These are phyloP conservation scores for Xylaria sp. DNA, from an alignment of 2,329 filamentous ascomycete genomes.

Conservation along the genomic window DNA sequence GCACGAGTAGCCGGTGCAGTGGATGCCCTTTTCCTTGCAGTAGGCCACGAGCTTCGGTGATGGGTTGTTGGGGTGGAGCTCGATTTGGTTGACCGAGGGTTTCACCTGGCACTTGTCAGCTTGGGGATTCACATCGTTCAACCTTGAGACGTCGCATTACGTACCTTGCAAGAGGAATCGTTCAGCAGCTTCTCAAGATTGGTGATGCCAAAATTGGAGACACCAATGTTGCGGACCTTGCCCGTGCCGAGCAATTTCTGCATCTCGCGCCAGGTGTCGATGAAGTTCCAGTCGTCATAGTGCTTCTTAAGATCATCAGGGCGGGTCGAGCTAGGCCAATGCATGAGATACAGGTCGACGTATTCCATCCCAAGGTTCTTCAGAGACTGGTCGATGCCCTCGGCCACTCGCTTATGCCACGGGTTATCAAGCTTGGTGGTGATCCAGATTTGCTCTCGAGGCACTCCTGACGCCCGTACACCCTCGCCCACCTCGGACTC, in stretches of 20 bases:
- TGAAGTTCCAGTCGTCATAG: constrained; percentile 78
- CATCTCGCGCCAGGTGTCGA: constrained; percentile 78
- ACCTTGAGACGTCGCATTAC: constrained; percentile 24
- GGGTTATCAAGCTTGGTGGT: constrained; percentile 86
- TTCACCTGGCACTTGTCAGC: constrained; percentile 48
- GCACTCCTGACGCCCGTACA: constrained; percentile 67
- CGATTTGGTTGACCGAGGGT: constrained; percentile 80
- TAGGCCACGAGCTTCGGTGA: constrained; percentile 80
- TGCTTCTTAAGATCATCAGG: constrained; percentile 69
- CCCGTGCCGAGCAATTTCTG: constrained; percentile 71
- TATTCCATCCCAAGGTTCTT: constrained; percentile 67
- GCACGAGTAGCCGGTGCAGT: constrained; percentile 76
- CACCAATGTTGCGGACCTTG: constrained; percentile 80
- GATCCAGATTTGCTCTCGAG: constrained; percentile 70
- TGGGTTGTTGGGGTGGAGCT: constrained; percentile 80
- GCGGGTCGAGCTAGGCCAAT: constrained; percentile 72
- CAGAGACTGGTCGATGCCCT: constrained; percentile 65
- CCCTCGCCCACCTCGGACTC: constrained; percentile 71
- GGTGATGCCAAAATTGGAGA: constrained; percentile 83
- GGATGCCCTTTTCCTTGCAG: constrained; percentile 74
- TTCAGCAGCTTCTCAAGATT: constrained; percentile 79
- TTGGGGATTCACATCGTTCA: not conserved
- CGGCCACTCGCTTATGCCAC: constrained; percentile 72
- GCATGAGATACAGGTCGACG: constrained; percentile 73
- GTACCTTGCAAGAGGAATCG: constrained; percentile 66